A percentile compares a stretch with the other conserved stretches of the same genome.
Evolutionary conservation across 2,329 filamentous ascomycete genomes (phyloP).

Genomic region (Zopfia rhizophila): DNA sequence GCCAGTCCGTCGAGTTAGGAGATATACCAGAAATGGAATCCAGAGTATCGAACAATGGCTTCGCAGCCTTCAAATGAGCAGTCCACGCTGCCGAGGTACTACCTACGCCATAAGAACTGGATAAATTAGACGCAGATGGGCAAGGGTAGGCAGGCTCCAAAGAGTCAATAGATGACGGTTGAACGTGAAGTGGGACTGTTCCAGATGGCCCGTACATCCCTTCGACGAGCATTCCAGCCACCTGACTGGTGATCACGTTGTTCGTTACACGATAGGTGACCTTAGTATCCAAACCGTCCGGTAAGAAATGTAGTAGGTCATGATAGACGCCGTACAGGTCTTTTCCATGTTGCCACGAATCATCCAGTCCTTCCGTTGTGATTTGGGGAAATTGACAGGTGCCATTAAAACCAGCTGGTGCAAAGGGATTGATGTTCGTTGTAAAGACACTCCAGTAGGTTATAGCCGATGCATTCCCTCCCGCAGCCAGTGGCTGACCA

Average conservation of each 20-base stretch:
- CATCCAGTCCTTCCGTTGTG: slow-evolving; percentile 74
- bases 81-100: slow-evolving; percentile 65
- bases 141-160: slow-evolving; percentile 80
- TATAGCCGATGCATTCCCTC: slow-evolving; percentile 60
- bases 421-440: slow-evolving; percentile 73
- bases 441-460: slow-evolving; percentile 74
- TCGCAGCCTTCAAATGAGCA: slow-evolving; percentile 68
- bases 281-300: slow-evolving; percentile 55
- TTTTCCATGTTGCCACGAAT: slow-evolving; percentile 79
- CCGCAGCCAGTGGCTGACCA: slow-evolving; percentile 64
- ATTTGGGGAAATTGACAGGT: slow-evolving; percentile 86
- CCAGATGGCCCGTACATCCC: slow-evolving; percentile 65
- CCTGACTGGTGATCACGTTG: slow-evolving; percentile 84
- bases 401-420: slow-evolving; percentile 73
- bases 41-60: slow-evolving; percentile 66
- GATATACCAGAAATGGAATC: slow-evolving; percentile 76
- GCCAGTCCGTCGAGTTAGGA: slow-evolving; percentile 68
- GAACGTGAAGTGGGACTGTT: slow-evolving; percentile 55
- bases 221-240: slow-evolving; percentile 77
- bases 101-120: slow-evolving; percentile 58
- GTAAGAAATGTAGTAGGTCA: slow-evolving; percentile 74
- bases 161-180: slow-evolving; percentile 71
- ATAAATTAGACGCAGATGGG: slow-evolving; percentile 59
- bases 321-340: slow-evolving; percentile 83
- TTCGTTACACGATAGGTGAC: slow-evolving; percentile 79